These are phyloP conservation scores for Gossypium gossypioides DNA, from an alignment of 441 rosid species.

Conservation along the genomic window DNA sequence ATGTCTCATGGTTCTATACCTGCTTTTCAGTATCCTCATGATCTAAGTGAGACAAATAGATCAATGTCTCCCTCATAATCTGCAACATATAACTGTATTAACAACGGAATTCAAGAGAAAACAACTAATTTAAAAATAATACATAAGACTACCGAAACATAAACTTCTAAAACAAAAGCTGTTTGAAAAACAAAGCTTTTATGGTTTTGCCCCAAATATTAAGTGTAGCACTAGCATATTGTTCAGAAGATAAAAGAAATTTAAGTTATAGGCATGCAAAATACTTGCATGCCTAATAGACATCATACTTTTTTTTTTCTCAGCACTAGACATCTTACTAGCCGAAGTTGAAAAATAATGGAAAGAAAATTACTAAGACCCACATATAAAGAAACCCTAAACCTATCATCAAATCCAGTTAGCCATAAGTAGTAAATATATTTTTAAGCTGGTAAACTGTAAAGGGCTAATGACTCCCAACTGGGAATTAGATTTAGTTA, in stretches of 20 bases:
- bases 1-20: constrained; percentile 32
- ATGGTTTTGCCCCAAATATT: neutral
- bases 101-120: neutral
- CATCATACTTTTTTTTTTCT: no score
- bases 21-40: constrained; percentile 98
- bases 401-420: neutral
- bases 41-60: constrained; percentile 92
- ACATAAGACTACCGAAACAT: neutral
- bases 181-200: neutral
- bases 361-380: neutral
- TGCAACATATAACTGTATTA: constrained; percentile 32
- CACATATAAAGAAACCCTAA: neutral
- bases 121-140: neutral
- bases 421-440: neutral
- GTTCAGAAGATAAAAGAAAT: neutral
- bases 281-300: neutral
- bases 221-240: neutral
- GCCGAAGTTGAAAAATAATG: neutral
- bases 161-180: neutral
- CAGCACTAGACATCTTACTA: neutral
- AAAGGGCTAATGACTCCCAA: neutral
- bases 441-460: neutral
- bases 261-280: neutral
- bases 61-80: constrained; percentile 97
- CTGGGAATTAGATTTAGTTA: neutral